A percentile compares a stretch with the other conserved stretches of the same genome.
These are phyloP conservation scores for Phialophora verrucosa DNA, from an alignment of 2,329 filamentous ascomycete species.

Conservation along the genomic window DNA sequence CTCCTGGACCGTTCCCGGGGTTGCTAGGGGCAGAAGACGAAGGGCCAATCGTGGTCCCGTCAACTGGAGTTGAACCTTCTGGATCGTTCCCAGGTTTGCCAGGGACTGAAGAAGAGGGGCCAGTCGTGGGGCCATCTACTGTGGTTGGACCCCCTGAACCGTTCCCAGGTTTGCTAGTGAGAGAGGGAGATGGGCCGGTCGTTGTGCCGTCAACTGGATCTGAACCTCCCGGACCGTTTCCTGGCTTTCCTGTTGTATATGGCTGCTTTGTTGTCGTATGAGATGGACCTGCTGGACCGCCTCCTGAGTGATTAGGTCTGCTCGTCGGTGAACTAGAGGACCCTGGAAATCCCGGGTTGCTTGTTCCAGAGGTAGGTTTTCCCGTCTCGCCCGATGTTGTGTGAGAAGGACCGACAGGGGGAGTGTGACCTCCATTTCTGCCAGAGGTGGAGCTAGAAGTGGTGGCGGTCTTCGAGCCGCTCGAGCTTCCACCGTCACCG, in stretches of 20 bases:
- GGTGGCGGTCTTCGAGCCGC: background rate
- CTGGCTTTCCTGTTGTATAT: slow-evolving; percentile 2
- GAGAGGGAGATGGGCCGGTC: background rate
- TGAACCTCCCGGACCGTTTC: background rate
- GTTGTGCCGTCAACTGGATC: slow-evolving; percentile 1
- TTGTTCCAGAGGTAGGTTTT: slow-evolving; percentile 1
- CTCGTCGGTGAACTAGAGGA: slow-evolving; percentile 2
- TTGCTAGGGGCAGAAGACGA: background rate
- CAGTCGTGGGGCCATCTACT: background rate
- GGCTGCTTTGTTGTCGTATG: slow-evolving; percentile 5
- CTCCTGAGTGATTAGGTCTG: background rate
- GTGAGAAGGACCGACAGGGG: background rate
- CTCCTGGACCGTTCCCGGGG: background rate
- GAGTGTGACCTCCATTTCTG: background rate
- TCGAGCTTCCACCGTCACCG: background rate
- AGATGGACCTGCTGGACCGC: background rate
- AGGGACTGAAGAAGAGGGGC: background rate
- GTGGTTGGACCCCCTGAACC: background rate
- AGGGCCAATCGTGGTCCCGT: background rate
- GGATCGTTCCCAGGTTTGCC: slow-evolving; percentile 1
- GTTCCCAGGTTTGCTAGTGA: background rate
- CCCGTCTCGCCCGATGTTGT: background rate
- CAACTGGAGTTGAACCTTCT: background rate
- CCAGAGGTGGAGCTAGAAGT: slow-evolving; percentile 1
- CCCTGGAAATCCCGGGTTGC: background rate